Conservation (phyloP, 2,329 filamentous ascomycete genomes). For the Chaetomiaceae sp. region DNA sequence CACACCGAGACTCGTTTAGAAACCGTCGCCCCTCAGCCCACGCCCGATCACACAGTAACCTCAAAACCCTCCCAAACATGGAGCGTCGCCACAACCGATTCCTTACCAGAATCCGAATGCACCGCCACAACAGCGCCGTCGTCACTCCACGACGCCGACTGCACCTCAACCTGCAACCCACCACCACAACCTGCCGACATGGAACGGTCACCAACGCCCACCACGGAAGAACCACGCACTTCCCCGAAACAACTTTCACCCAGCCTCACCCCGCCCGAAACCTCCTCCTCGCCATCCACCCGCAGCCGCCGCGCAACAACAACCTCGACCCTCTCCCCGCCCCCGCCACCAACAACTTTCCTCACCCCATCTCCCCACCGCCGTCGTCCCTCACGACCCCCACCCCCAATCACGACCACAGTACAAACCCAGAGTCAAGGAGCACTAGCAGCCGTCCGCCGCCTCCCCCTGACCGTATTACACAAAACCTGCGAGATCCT, state of each 20-base stretch:
- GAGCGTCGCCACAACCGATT: constrained; percentile 29
- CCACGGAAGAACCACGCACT: not conserved
- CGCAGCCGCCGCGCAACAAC: constrained; percentile 49
- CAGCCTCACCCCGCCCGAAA: not conserved
- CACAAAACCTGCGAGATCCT: constrained; percentile 74
- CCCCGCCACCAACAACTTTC: constrained; percentile 64
- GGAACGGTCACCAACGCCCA: not conserved
- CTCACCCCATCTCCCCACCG: constrained; percentile 45
- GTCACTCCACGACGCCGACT: constrained; percentile 13
- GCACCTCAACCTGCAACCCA: not conserved
- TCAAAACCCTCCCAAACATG: constrained; percentile 31
- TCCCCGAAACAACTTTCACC: not conserved
- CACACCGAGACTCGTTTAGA: constrained; percentile 37
- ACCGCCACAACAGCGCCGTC: constrained; percentile 29
- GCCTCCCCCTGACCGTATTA: constrained; percentile 61
- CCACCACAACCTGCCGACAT: not conserved
- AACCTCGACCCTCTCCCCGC: constrained; percentile 55
- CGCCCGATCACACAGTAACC: constrained; percentile 34
- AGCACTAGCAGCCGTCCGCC: constrained; percentile 43
- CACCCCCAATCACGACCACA: not conserved
- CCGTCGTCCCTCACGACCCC: not conserved
- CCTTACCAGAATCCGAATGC: constrained; percentile 12
- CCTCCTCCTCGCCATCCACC: constrained; percentile 26
- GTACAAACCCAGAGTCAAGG: constrained; percentile 19
- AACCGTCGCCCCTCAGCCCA: constrained; percentile 28